Evolutionary conservation across 805 yeast species (phyloP).

Genomic region (Kregervanrija delftensis): DNA sequence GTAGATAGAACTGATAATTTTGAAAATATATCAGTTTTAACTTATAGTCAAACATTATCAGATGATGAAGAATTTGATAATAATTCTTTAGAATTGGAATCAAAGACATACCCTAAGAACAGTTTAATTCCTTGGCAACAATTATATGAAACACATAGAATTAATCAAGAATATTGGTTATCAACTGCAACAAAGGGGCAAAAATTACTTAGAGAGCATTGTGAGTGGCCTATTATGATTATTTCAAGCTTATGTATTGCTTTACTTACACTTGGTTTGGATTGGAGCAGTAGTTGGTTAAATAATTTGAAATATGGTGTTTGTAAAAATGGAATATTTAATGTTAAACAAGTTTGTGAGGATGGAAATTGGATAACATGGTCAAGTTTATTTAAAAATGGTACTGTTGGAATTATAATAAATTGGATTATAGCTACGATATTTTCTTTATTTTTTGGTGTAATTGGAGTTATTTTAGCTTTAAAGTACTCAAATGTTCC

Average conservation of each 20-base stretch:
- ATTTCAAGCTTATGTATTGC: slow-evolving; percentile 42
- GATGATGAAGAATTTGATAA: no score
- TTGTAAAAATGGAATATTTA: slow-evolving; percentile 31
- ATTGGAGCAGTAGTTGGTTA: slow-evolving; percentile 42
- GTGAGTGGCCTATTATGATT: slow-evolving; percentile 42
- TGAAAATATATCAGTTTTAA: no score
- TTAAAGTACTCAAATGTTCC: slow-evolving; percentile 31
- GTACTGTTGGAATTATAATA: slow-evolving; percentile 14
- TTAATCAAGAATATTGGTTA: no score
- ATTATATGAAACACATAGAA: slow-evolving; percentile 1
- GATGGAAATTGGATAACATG: slow-evolving; percentile 25
- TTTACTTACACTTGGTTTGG: slow-evolving; percentile 39
- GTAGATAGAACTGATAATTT: no score
- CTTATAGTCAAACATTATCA: no score
- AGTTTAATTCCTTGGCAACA: neutral
- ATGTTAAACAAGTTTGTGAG: slow-evolving; percentile 27
- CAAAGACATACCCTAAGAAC: no score
- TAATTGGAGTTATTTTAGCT: slow-evolving; percentile 29
- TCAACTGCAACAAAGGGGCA: no score
- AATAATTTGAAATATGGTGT: slow-evolving; percentile 48
- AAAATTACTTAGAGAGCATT: no score
- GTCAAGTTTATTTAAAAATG: slow-evolving; percentile 25
- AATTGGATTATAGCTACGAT: slow-evolving; percentile 32
- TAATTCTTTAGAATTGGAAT: no score
- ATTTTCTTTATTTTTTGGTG: slow-evolving; percentile 33